Evolutionary conservation across 2,329 filamentous ascomycete species (phyloP).

Genomic region (Paecilomyces fulvus): DNA sequence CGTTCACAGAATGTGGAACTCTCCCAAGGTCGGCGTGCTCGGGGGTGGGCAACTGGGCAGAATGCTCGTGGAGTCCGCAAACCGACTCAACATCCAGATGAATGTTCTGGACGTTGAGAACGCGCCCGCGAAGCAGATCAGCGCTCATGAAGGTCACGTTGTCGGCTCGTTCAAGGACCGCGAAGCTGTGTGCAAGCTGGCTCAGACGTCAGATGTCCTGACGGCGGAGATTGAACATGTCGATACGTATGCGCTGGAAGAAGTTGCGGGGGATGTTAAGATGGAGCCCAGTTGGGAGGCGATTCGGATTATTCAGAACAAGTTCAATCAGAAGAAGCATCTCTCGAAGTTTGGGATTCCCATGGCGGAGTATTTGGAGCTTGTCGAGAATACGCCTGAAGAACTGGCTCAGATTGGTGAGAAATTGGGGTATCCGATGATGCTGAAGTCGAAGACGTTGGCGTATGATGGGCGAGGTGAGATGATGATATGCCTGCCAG

Average conservation of each 20-base stretch:
- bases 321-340: slow-evolving; percentile 81
- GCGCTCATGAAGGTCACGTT: slow-evolving; percentile 64
- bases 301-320: slow-evolving; percentile 84
- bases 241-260: slow-evolving; percentile 79
- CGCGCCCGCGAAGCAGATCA: slow-evolving; percentile 79
- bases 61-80: slow-evolving; percentile 88
- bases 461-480: slow-evolving; percentile 85
- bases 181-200: slow-evolving; percentile 70
- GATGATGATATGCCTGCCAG: slow-evolving; percentile 12
- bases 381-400: slow-evolving; percentile 51
- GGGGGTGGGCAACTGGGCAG: slow-evolving; percentile 72
- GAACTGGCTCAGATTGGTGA: slow-evolving; percentile 57
- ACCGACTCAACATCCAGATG: slow-evolving; percentile 66
- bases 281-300: slow-evolving; percentile 80
- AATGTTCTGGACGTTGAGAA: slow-evolving; percentile 69
- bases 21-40: slow-evolving; percentile 43
- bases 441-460: slow-evolving; percentile 84
- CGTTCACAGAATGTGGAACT: slow-evolving; percentile 27
- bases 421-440: slow-evolving; percentile 70
- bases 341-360: slow-evolving; percentile 60
- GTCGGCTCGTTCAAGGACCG: slow-evolving; percentile 82
- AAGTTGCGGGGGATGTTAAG: slow-evolving; percentile 60
- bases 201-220: slow-evolving; percentile 65
- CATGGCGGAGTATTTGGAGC: slow-evolving; percentile 60
- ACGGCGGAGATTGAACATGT: slow-evolving; percentile 96